Evolutionary conservation across 2,329 filamentous ascomycete genomes (phyloP), one percentile per base, ranked within the genome.

Genomic region (Chrysoporthe austroafricana): DNA sequence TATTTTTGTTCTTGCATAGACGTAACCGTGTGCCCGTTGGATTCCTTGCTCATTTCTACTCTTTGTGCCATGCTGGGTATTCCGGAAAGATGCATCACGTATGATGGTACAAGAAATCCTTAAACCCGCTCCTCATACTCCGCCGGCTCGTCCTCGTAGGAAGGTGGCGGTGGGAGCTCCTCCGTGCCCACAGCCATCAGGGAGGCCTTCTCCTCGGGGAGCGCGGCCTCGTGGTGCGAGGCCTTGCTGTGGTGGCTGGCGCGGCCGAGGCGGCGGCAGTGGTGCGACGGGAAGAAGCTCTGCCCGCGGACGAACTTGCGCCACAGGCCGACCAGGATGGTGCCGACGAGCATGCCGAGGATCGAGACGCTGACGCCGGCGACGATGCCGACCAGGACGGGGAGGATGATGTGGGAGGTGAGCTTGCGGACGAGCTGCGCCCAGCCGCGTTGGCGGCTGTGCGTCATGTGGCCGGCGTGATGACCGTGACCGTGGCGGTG

Each of bases 331-430:
- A 90, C 84, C 64, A 88, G 81, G 64, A 90, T 73, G 62, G 86
- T 88, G 70, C 89, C 90, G 52, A 90, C 77, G 67, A 89, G 79
- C 85, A 93, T 90, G 65, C 88, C 90, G 59, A 92, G 75, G 52
- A 84, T 86, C 65, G 52, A 57, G 70, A 90, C 88, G 42, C 84
- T 83, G 65, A 92, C 84, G 74, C 91, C 91, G 57, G 89, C 88
- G 34, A 88, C 83, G 71, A 93, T 84, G 68, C 91, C 91, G 71
- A 92, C 84, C 63, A 91, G 79, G 64, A 92, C 82, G 1, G 91
- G 91, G 50, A 93, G 81, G 60, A 93, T 76, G 57, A 93, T 84
- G 70, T 90, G 87, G 48, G 87, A 81, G 70, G 85, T 82, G 62
- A 91, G 82, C 72, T 85, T 85, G 73, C 83, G 82, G 59, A 88